Percentiles rank a stretch among this genome's conserved stretches.
Evolutionary conservation across 139 green algal genomes (phyloP).

Genomic region (Ettlia oleoabundans): DNA sequence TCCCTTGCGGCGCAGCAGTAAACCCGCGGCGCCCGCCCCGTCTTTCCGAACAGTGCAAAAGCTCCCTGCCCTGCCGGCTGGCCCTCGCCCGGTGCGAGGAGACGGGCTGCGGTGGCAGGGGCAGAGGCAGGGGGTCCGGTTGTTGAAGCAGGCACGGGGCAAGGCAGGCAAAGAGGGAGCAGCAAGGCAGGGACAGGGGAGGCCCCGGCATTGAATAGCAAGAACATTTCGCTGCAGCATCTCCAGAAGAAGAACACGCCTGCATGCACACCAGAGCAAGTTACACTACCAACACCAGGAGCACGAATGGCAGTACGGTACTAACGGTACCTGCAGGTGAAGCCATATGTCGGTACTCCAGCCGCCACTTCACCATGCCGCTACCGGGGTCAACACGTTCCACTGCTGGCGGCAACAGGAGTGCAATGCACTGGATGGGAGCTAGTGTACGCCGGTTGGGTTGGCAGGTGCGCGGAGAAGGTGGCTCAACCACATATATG

Average conservation of each 20-base stretch:
- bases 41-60: conserved; percentile 62
- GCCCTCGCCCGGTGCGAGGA: conserved; percentile 14
- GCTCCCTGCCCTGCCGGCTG: conserved; percentile 30
- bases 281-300: neutral
- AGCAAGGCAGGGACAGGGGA: no score
- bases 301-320: neutral
- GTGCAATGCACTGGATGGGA: conserved; percentile 25
- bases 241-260: no score
- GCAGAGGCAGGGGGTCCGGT: neutral
- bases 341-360: conserved; percentile 56
- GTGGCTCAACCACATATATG: no score
- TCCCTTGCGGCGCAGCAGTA: conserved; percentile 51
- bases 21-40: conserved; percentile 52
- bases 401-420: no score
- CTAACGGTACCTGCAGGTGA: conserved; percentile 42
- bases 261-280: no score
- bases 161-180: no score
- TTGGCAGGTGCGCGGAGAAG: no score
- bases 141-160: no score
- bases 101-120: neutral
- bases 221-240: no score
- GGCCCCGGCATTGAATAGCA: no score
- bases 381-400: conserved; percentile 56
- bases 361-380: conserved; percentile 51
- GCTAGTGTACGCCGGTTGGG: no score